Evolutionary conservation across 768 basidiomycete species (phyloP).

Genomic region (Cubamyces lactineus): DNA sequence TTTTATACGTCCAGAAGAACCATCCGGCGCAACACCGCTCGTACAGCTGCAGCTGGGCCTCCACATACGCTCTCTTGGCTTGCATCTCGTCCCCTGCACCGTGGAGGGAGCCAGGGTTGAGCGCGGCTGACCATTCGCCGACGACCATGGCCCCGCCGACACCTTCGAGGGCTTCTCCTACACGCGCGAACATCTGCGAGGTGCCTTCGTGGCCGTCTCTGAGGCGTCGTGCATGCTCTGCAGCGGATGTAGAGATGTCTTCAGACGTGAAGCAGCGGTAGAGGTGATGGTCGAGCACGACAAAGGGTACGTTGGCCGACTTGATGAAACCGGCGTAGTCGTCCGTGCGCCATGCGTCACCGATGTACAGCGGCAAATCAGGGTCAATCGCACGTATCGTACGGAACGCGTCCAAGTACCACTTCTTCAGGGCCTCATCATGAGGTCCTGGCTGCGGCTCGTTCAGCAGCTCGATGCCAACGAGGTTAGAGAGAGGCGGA

Average conservation of each 20-base stretch:
- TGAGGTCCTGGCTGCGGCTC: conserved; percentile 60
- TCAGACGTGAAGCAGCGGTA: conserved; percentile 76
- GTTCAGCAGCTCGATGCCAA: conserved; percentile 63
- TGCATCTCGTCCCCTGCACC: conserved; percentile 46
- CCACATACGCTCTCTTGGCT: conserved; percentile 52
- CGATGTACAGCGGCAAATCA: conserved; percentile 68
- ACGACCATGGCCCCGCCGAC: conserved; percentile 62
- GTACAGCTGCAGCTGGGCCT: conserved; percentile 67
- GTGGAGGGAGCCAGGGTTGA: conserved; percentile 66
- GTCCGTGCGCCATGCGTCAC: conserved; percentile 73
- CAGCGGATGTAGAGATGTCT: conserved; percentile 57
- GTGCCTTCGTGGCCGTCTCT: conserved; percentile 35
- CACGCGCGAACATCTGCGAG: conserved; percentile 44
- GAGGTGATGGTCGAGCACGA: conserved; percentile 80
- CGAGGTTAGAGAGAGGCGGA: conserved; percentile 47
- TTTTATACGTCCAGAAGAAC: conserved; percentile 82
- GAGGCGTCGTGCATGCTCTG: conserved; percentile 38
- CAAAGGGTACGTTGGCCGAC: conserved; percentile 36
- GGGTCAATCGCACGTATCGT: conserved; percentile 54
- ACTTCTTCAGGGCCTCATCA: conserved; percentile 50
- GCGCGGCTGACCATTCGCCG: conserved; percentile 79
- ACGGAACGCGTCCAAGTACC: conserved; percentile 64
- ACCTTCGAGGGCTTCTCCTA: conserved; percentile 37
- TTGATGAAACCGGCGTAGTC: conserved; percentile 61
- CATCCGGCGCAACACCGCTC: conserved; percentile 69